phyloP scores from a whole-genome alignment of 441 rosid genomes.

The Aquilaria agallochum region DNA sequence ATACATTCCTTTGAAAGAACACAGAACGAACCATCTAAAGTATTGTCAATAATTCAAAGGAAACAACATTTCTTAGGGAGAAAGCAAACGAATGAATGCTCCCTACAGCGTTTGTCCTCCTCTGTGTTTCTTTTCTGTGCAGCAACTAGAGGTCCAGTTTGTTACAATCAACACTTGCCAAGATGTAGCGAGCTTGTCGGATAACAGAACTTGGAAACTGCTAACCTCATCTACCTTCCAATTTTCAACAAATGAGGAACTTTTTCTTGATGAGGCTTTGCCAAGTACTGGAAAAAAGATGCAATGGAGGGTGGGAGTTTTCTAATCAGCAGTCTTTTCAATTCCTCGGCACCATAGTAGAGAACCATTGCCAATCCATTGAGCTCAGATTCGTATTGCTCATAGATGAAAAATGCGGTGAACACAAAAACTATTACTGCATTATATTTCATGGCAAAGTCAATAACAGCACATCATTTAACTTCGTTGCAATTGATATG shows the following conservation, averaged over 20 bases:
- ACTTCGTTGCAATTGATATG: neutral
- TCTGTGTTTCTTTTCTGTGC: neutral
- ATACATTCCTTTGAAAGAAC: no score
- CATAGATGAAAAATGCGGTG: conserved; percentile 74
- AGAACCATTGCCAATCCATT: conserved; percentile 43
- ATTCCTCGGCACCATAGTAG: conserved; percentile 15
- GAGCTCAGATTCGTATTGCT: conserved; percentile 75
- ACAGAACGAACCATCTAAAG: no score
- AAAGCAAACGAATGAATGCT: no score
- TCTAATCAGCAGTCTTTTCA: conserved; percentile 26
- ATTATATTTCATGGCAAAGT: conserved; percentile 8
- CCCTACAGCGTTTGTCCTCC: neutral
- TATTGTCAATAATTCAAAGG: no score
- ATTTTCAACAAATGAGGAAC: conserved; percentile 6
- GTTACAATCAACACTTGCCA: conserved; percentile 9
- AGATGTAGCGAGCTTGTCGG: conserved; percentile 11
- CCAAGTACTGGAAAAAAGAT: conserved; percentile 16
- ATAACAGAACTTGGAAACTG: neutral
- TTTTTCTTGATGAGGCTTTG: conserved; percentile 12
- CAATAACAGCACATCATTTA: neutral
- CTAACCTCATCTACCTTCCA: neutral
- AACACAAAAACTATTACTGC: conserved; percentile 69
- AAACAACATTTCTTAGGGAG: no score
- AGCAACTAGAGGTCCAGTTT: neutral
- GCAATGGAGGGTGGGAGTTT: conserved; percentile 29